Conservation (phyloP, 2,329 filamentous ascomycete genomes). For the Ascochyta lentis region DNA sequence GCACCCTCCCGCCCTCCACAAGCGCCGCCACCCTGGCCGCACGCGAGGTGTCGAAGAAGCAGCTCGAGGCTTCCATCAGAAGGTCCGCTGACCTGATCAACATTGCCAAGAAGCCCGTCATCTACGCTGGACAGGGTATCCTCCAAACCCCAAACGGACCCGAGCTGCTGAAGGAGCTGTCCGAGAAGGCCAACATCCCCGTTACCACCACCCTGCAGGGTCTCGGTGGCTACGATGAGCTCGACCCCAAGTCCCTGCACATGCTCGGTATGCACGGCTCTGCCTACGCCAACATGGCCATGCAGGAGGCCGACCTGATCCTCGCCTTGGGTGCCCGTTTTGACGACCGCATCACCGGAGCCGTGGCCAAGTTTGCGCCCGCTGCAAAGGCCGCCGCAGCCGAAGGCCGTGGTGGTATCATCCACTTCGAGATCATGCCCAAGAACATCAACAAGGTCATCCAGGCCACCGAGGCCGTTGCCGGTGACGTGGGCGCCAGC, state of each 20-base stretch:
- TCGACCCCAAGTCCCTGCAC: constrained; percentile 91
- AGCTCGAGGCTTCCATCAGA: constrained; percentile 75
- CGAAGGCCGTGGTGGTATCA: constrained; percentile 88
- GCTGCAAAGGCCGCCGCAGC: constrained; percentile 82
- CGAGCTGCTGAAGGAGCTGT: constrained; percentile 79
- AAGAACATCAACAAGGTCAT: constrained; percentile 99
- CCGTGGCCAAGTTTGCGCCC: constrained; percentile 85
- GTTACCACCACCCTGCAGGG: constrained; percentile 96
- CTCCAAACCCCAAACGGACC: constrained; percentile 81
- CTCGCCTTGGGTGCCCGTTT: constrained; percentile 93
- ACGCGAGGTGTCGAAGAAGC: constrained; percentile 72
- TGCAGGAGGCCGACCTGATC: constrained; percentile 95
- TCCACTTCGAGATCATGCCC: constrained; percentile 98
- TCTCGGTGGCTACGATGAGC: constrained; percentile 89
- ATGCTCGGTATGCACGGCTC: constrained; percentile 99
- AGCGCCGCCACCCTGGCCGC: constrained; percentile 86
- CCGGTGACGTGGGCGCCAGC: constrained; percentile 88
- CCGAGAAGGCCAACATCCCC: constrained; percentile 88
- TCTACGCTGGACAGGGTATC: constrained; percentile 93
- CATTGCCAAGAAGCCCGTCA: constrained; percentile 88
- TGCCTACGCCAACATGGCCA: constrained; percentile 96
- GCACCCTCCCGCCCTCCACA: constrained; percentile 76
- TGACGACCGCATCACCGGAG: constrained; percentile 90
- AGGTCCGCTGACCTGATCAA: constrained; percentile 86
- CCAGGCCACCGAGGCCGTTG: constrained; percentile 92